Conservation (phyloP, 306 rosid species). For the Carpinus viminea region DNA sequence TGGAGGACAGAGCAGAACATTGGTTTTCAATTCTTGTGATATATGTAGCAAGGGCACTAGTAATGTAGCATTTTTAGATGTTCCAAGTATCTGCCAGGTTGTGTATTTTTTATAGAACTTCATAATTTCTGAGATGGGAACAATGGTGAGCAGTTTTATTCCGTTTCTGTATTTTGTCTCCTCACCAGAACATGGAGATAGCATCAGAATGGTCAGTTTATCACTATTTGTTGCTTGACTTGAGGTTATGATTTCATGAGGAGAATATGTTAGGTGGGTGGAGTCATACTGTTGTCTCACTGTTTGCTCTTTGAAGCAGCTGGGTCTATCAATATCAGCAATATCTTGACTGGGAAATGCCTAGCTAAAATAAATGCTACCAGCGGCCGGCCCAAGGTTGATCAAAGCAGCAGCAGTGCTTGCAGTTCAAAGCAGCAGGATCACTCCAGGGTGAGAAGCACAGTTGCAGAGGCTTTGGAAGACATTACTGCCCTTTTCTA, state of each 20-base stretch:
- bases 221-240: not conserved
- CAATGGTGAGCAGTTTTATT: not conserved
- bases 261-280: not conserved
- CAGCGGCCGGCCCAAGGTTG: conserved; percentile 37
- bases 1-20: not conserved
- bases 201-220: not conserved
- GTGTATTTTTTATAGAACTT: not conserved
- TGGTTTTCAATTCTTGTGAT: not conserved
- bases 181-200: not conserved
- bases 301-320: conserved; percentile 44
- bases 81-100: not conserved
- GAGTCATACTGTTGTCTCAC: not conserved
- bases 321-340: conserved; percentile 91
- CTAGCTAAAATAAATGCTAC: conserved; percentile 73
- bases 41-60: not conserved
- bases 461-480: conserved; percentile 86
- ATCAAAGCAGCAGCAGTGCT: conserved; percentile 36
- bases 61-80: not conserved
- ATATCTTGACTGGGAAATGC: conserved; percentile 84
- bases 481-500: conserved; percentile 88
- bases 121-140: not conserved
- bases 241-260: not conserved
- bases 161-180: not conserved
- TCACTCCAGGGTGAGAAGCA: conserved; percentile 52
- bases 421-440: conserved; percentile 48